These are phyloP conservation scores for Eimeria zaria DNA, from an alignment of 169 alveolate species.

Conservation along the genomic window DNA sequence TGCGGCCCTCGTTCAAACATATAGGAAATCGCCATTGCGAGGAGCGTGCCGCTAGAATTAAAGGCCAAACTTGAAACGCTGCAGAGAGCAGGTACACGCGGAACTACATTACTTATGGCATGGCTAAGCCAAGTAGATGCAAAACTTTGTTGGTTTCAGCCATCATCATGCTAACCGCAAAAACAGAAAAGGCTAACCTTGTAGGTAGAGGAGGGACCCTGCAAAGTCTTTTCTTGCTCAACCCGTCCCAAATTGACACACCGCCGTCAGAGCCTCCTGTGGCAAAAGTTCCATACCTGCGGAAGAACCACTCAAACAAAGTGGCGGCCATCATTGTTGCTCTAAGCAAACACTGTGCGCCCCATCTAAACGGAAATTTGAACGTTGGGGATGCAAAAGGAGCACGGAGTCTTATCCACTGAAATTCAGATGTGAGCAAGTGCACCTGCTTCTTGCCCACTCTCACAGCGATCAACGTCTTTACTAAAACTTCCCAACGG, in stretches of 20 bases:
- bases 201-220: slow-evolving; percentile 85
- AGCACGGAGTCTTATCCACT: not conserved
- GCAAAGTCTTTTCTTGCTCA: slow-evolving; percentile 94
- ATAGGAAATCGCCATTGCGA: slow-evolving; percentile 84
- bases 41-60: slow-evolving; percentile 85
- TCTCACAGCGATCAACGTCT: not conserved
- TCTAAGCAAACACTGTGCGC: not conserved
- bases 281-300: slow-evolving; percentile 93
- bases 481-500: not conserved
- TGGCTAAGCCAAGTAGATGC: not conserved
- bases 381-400: not conserved
- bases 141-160: not conserved
- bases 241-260: slow-evolving; percentile 96
- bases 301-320: not conserved
- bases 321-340: not conserved
- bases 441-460: not conserved
- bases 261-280: slow-evolving; percentile 98
- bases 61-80: slow-evolving; percentile 81
- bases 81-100: not conserved
- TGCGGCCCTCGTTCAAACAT: slow-evolving; percentile 84
- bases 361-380: not conserved
- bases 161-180: not conserved
- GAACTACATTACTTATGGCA: not conserved
- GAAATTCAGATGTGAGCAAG: not conserved
- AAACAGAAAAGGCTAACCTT: slow-evolving; percentile 25